Conservation (phyloP, 2,329 filamentous ascomycete species). For the Ceratocystis cubensis region DNA sequence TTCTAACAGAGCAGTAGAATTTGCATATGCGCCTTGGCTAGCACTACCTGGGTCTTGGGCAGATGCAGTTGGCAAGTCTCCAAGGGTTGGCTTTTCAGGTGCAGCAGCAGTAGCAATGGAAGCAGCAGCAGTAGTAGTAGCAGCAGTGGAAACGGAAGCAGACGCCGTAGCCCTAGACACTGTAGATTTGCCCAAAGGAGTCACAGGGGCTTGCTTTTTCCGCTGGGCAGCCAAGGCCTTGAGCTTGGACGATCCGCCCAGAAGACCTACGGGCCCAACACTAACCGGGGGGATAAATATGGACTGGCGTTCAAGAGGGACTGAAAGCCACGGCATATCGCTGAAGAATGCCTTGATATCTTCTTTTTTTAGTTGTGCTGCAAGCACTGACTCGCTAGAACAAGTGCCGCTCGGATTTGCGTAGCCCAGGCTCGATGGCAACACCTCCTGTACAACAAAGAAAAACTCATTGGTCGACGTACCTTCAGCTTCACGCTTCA, state of each 20-base stretch:
- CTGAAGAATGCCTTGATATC: conserved; percentile 48
- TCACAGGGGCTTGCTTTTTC: conserved; percentile 55
- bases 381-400: conserved; percentile 1
- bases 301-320: conserved; percentile 53
- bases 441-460: conserved; percentile 22
- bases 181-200: not conserved
- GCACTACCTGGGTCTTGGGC: not conserved
- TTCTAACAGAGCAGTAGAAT: not conserved
- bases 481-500: conserved; percentile 35
- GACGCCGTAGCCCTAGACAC: not conserved
- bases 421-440: conserved; percentile 15
- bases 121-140: not conserved
- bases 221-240: conserved; percentile 78
- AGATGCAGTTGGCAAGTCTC: not conserved
- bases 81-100: conserved; percentile 10
- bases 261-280: conserved; percentile 45
- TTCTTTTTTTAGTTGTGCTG: not conserved
- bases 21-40: not conserved
- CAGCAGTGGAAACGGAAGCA: not conserved
- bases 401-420: not conserved
- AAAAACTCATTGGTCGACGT: conserved; percentile 24
- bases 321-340: conserved; percentile 73
- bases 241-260: conserved; percentile 80
- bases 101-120: conserved; percentile 4
- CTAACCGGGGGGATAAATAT: conserved; percentile 46